Conservation (phyloP, 2,329 filamentous ascomycete species). For the Aaosphaeria pasadenensis region DNA sequence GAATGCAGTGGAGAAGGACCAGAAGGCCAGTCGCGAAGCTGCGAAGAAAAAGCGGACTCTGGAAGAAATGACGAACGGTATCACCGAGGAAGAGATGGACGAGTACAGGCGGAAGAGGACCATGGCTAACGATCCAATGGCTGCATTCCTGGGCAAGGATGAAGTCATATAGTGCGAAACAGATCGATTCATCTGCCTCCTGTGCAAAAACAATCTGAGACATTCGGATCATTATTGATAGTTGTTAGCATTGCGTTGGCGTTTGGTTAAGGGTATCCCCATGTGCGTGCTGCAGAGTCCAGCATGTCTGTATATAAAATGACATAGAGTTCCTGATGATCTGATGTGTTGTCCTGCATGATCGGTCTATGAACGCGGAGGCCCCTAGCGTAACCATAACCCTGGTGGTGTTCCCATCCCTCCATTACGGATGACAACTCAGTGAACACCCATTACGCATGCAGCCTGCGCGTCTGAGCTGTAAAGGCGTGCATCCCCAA, state of each 20-base stretch:
- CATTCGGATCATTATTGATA: constrained; percentile 1
- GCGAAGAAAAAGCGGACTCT: constrained; percentile 67
- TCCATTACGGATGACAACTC: constrained; percentile 9
- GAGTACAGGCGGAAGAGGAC: constrained; percentile 75
- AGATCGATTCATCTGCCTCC: constrained; percentile 9
- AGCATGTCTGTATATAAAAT: constrained; percentile 23
- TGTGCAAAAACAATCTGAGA: neutral
- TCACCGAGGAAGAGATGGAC: constrained; percentile 83
- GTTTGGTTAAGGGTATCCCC: constrained; percentile 9
- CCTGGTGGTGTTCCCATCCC: neutral
- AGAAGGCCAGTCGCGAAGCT: constrained; percentile 41
- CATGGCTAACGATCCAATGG: constrained; percentile 82
- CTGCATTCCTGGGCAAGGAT: constrained; percentile 71
- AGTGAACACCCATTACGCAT: constrained; percentile 21
- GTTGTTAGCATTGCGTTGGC: constrained; percentile 33
- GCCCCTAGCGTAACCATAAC: neutral
- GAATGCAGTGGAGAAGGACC: constrained; percentile 40
- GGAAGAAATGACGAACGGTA: constrained; percentile 73
- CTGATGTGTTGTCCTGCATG: constrained; percentile 33
- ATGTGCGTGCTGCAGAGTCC: constrained; percentile 8
- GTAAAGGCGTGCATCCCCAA: constrained; percentile 2
- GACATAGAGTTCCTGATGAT: constrained; percentile 31
- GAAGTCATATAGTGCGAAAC: constrained; percentile 38
- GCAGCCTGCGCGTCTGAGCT: constrained; percentile 34
- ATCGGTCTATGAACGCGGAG: constrained; percentile 17